Evolutionary conservation across 73 alveolate species (phyloP).

Genomic region (Blepharisma japonicum): DNA sequence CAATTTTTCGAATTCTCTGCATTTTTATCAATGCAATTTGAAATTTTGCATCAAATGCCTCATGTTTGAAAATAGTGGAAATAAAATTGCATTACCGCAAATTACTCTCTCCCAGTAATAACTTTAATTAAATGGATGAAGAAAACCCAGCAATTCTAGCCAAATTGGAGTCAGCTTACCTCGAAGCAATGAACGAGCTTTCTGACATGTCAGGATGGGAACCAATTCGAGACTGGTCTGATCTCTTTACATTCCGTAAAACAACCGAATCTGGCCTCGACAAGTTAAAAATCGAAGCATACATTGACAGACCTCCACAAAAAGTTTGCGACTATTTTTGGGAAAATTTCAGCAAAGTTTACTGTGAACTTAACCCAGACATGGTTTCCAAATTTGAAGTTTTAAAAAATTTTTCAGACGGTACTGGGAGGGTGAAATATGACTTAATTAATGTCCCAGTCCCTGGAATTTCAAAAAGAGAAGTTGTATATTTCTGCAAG

Average conservation of each 20-base stretch:
- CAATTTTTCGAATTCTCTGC: too few species aligned
- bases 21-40: too few species aligned
- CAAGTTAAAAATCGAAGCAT: neutral
- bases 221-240: neutral
- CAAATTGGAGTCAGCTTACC: constrained; percentile 1
- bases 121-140: too few species aligned
- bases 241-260: neutral
- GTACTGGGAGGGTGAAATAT: neutral
- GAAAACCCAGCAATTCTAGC: neutral
- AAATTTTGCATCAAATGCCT: too few species aligned
- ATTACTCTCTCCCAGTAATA: too few species aligned
- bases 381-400: neutral
- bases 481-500: neutral
- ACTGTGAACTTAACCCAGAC: constrained; percentile 15
- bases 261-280: constrained; percentile 4
- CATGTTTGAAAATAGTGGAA: too few species aligned
- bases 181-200: neutral
- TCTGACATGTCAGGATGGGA: constrained; percentile 25
- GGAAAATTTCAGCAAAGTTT: neutral
- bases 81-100: too few species aligned
- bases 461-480: constrained; percentile 26
- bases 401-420: neutral
- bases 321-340: neutral
- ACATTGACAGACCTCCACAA: neutral
- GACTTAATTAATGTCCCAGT: neutral